Evolutionary conservation across 495 filamentous ascomycete genomes (phyloP).

Genomic region (Penicillium turbatum): DNA sequence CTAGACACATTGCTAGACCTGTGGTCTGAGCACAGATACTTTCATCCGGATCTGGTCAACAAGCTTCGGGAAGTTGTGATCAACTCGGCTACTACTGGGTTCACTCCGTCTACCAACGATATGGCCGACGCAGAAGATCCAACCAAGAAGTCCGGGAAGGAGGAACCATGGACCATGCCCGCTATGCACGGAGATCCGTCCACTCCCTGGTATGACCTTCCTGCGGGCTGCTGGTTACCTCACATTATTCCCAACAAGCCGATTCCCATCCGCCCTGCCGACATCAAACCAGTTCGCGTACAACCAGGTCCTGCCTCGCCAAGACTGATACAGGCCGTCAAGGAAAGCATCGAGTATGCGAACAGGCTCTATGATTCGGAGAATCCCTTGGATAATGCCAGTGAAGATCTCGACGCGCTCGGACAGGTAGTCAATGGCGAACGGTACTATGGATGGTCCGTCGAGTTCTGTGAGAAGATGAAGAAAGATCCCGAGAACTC

Average conservation of each 20-base stretch:
- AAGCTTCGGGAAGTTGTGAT: conserved; percentile 57
- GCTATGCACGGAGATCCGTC: conserved; percentile 71
- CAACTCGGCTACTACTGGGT: conserved; percentile 34
- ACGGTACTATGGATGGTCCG: conserved; percentile 85
- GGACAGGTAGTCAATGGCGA: conserved; percentile 67
- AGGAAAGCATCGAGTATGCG: conserved; percentile 36
- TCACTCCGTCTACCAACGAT: conserved; percentile 20
- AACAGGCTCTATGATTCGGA: conserved; percentile 55
- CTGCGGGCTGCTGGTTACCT: conserved; percentile 76
- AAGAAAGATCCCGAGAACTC: conserved; percentile 46
- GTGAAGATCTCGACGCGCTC: conserved; percentile 65
- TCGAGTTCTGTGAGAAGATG: conserved; percentile 76
- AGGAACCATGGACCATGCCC: conserved; percentile 66
- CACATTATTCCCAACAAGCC: conserved; percentile 73
- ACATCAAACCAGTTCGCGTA: conserved; percentile 72
- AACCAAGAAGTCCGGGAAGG: conserved; percentile 40
- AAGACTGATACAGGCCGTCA: conserved; percentile 59
- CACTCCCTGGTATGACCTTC: conserved; percentile 77
- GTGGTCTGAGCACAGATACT: conserved; percentile 73
- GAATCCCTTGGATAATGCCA: conserved; percentile 34
- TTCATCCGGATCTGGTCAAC: conserved; percentile 50
- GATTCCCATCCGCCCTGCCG: conserved; percentile 63
- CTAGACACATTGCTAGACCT: conserved; percentile 61
- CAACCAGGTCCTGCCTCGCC: conserved; percentile 66
- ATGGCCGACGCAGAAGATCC: conserved; percentile 18